Conservation (phyloP, 768 basidiomycete species). For the Kwoniella bestiolae region DNA sequence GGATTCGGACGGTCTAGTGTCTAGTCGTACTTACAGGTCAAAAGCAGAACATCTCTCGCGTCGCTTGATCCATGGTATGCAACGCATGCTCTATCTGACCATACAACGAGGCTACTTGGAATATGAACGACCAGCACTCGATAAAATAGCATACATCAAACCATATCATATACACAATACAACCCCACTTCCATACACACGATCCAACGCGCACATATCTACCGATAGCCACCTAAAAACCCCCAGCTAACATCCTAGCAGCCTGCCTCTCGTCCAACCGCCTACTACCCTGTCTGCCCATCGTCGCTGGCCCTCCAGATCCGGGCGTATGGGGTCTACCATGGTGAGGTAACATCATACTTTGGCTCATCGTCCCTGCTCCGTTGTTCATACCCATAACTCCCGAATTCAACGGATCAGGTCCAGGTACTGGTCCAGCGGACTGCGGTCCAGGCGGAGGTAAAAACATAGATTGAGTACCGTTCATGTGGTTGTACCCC, state of each 20-base stretch:
- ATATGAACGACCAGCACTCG: no score
- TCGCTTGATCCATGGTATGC: no score
- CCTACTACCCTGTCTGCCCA: conserved; percentile 35
- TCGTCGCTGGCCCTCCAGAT: background rate
- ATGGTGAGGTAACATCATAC: conserved; percentile 45
- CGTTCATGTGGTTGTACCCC: conserved; percentile 10
- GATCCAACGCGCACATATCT: background rate
- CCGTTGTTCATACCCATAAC: background rate
- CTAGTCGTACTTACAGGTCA: no score
- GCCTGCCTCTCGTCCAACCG: conserved; percentile 49
- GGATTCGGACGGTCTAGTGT: no score
- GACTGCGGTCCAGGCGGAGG: conserved; percentile 28
- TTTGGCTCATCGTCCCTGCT: conserved; percentile 38
- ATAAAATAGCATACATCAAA: no score
- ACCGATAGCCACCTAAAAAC: conserved; percentile 30
- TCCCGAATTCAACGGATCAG: conserved; percentile 32
- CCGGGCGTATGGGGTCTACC: conserved; percentile 3
- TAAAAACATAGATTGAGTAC: conserved; percentile 48
- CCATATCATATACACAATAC: conserved; percentile 2
- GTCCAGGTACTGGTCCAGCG: conserved; percentile 10
- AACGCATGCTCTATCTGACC: no score
- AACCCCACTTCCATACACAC: no score
- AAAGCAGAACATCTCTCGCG: no score
- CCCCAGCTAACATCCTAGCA: conserved; percentile 52
- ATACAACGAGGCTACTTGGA: no score